Percentiles rank a stretch among this genome's conserved stretches.
Conservation (phyloP, 495 filamentous ascomycete genomes). For the Choiromyces venosus region DNA sequence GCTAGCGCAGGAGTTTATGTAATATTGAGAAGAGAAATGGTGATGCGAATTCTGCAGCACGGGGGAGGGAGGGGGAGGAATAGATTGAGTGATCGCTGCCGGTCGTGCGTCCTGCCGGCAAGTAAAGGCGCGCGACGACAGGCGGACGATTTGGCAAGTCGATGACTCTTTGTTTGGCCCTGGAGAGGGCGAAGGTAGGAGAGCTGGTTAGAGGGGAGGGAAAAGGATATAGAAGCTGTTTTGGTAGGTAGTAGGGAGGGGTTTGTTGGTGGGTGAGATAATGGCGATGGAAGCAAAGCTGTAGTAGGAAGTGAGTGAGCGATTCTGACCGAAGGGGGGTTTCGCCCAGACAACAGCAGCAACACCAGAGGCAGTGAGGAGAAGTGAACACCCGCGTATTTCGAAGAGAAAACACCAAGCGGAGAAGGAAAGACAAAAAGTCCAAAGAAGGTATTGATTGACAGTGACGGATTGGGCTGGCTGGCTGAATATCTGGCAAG, state of each 20-base stretch:
- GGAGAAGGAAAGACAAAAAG: conserved; percentile 6
- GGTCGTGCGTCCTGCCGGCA: conserved; percentile 2
- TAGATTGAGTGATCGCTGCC: conserved; percentile 3
- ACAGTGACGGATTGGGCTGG: neutral
- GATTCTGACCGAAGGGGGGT: conserved; percentile 12
- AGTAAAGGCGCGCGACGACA: conserved; percentile 4
- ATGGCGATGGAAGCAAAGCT: conserved; percentile 14
- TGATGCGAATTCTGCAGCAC: neutral
- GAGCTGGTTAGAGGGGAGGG: conserved; percentile 5
- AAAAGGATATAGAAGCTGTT: conserved; percentile 7
- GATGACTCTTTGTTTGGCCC: neutral
- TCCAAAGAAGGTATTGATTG: conserved; percentile 3
- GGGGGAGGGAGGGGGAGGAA: conserved; percentile 7
- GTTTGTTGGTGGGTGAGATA: conserved; percentile 6
- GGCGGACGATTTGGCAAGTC: neutral
- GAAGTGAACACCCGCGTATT: conserved; percentile 23
- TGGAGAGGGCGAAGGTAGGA: conserved; percentile 15
- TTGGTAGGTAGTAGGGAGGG: conserved; percentile 17
- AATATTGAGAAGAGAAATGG: neutral
- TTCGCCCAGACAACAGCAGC: conserved; percentile 9
- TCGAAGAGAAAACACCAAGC: conserved; percentile 11
- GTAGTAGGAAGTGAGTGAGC: conserved; percentile 19
- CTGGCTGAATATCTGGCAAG: conserved; percentile 4
- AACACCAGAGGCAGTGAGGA: conserved; percentile 10
- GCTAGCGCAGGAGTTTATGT: conserved; percentile 9